A percentile compares a stretch with the other conserved stretches of the same genome.
phyloP scores from a whole-genome alignment of 352 stramenopile species.

The Phytopythium kandeliae region DNA sequence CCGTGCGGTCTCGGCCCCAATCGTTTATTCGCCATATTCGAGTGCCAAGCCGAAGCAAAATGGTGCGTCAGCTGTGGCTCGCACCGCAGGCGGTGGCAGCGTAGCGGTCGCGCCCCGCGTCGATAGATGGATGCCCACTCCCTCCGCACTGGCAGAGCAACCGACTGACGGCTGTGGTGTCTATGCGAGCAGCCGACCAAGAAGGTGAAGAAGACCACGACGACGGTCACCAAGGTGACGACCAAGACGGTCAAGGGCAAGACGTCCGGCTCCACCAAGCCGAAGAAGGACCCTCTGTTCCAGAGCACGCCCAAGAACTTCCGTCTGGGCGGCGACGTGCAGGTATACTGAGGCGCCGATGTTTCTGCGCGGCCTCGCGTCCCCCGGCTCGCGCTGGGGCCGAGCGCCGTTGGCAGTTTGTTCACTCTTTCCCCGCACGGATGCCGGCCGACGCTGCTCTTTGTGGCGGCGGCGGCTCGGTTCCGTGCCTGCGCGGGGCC shows the following conservation, averaged over 20 bases:
- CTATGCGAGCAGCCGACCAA: slow-evolving; percentile 50
- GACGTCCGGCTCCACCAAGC: slow-evolving; percentile 48
- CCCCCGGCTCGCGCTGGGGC: neutral
- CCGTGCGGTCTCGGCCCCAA: slow-evolving; percentile 15
- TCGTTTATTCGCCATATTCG: slow-evolving; percentile 87
- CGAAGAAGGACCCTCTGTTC: slow-evolving; percentile 95
- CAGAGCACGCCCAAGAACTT: slow-evolving; percentile 91
- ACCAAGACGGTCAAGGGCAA: slow-evolving; percentile 69
- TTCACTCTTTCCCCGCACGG: slow-evolving; percentile 6
- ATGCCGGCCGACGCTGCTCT: neutral
- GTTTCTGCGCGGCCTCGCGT: neutral
- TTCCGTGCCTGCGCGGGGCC: neutral
- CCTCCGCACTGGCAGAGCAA: no score
- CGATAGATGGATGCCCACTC: neutral
- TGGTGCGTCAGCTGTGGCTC: slow-evolving; percentile 3
- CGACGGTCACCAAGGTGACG: slow-evolving; percentile 48
- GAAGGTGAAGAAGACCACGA: slow-evolving; percentile 83
- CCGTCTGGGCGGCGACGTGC: slow-evolving; percentile 95
- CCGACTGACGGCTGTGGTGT: neutral
- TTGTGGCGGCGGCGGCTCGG: neutral
- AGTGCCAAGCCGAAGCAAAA: slow-evolving; percentile 52
- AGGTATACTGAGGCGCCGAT: slow-evolving; percentile 69
- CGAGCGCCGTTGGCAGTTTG: neutral
- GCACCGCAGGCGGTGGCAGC: neutral
- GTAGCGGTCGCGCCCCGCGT: neutral